Conservation (phyloP, 2,329 filamentous ascomycete genomes). For the Aspergillus cejpii region DNA sequence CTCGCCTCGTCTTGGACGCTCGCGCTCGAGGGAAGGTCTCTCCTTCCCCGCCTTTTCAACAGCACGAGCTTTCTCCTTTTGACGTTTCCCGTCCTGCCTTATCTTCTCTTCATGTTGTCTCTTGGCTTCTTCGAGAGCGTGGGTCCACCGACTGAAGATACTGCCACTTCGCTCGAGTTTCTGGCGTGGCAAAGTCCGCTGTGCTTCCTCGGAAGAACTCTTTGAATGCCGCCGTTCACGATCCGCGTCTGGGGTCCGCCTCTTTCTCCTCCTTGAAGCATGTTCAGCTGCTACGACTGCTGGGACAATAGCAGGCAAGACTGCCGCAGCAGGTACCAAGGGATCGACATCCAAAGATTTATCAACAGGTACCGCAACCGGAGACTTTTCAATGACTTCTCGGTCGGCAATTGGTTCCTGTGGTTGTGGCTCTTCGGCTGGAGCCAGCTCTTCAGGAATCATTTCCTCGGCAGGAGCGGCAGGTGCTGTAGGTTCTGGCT, state of each 20-base stretch:
- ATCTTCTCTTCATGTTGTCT: conserved; percentile 32
- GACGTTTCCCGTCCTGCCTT: conserved; percentile 16
- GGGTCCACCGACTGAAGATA: conserved; percentile 31
- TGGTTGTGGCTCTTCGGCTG: conserved; percentile 5
- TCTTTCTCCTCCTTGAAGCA: conserved; percentile 27
- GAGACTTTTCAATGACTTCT: conserved; percentile 5
- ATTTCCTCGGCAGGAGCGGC: conserved; percentile 1
- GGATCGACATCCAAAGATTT: conserved; percentile 6
- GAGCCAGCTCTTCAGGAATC: neutral
- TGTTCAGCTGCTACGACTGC: conserved; percentile 11
- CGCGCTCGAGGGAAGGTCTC: conserved; percentile 6
- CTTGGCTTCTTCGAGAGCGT: conserved; percentile 33
- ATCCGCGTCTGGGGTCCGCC: conserved; percentile 25
- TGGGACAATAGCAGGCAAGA: neutral
- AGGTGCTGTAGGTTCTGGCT: conserved; percentile 5
- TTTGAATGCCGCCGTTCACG: conserved; percentile 34
- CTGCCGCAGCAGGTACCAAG: conserved; percentile 10
- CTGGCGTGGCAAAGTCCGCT: conserved; percentile 24
- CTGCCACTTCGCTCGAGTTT: conserved; percentile 28
- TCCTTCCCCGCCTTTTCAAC: conserved; percentile 17
- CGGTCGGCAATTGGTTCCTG: conserved; percentile 7
- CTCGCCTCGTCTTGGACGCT: conserved; percentile 13
- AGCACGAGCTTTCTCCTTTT: conserved; percentile 15
- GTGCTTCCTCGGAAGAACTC: conserved; percentile 30
- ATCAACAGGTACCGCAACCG: neutral